Evolutionary conservation across 2,329 filamentous ascomycete genomes (phyloP), one percentile per base, ranked within the genome.

Genomic region (Colletotrichum tamarilloi): DNA sequence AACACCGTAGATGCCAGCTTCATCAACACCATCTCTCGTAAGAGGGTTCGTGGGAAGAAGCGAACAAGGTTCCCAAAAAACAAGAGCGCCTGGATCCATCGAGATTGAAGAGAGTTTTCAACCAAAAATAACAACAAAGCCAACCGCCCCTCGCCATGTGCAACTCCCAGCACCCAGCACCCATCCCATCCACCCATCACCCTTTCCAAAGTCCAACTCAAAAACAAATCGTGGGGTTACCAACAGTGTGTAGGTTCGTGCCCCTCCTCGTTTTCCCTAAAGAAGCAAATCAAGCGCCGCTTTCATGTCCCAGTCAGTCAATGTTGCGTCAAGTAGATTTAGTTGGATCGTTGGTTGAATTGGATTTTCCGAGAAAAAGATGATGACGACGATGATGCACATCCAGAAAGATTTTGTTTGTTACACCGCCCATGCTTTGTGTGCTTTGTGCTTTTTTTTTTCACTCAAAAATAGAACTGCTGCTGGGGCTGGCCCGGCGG

Each of bases 401-500:
- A 42, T 22, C 32, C 5, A 24, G 5, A 14, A 9, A 16, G 30
- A 30, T 30, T 28, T 38, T 56, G 2, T n/a, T 5, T 24, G 12
- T 16, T 64, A 1, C 26, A 9, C 16, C 3, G 12, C 24, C 30
- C 9, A 12, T 26, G 22, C n/a, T 55, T 35, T 14, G n/a, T 28
- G 11, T 35, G 1, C 12, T 22, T 60, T 60, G 57, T 9, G 19
- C 22, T 11, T 42, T 60, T 42, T 42, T 59, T 30, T 26, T 38
- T 28, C 19, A 32, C 8, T 70, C 64, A 90, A 75, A 89, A 91
- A 77, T 91, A 91, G 75, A 88, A 90, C 68, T 87, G 85, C 75
- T 88, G 88, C 74, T 87, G 85, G 19, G 87, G 86, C 75, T 91
- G 89, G 4, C 89, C 89, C 0, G 89, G 89, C 5, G 89, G 88